Base-by-base conservation (phyloP, 495 filamentous ascomycete species). In the Aspergillus cristatus region DNA sequence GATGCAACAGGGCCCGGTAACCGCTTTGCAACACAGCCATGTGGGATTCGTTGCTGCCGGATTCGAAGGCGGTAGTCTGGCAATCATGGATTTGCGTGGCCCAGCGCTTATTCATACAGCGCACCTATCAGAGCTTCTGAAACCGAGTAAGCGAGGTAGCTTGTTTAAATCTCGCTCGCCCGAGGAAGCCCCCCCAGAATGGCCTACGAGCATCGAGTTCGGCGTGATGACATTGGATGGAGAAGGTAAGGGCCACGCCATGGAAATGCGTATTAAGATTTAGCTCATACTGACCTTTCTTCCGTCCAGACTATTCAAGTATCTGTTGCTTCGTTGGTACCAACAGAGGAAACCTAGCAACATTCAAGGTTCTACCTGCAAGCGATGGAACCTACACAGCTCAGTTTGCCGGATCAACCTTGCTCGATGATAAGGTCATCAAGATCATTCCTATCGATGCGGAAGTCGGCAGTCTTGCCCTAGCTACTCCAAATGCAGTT, bases 311-410 rank as follows among this genome's bases (percentile, higher is more conserved):
- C 43, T 98, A 94, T 51, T 95, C 90, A 6, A 94, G 85, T 47
- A 94, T 98, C 38, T 78, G 81, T 32, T 82, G 89, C 46, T 94
- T 96, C 50, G 82, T 91, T 3, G 91, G 93, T 7, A 97, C 90
- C 0, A 88, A 81, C 48, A 49, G 77, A 25, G 91, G 91, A 14
- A 81, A 81, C 40, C 62, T 96, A 18, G 77, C 77, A 14, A 96
- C 91, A 0, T 89, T 97, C 63, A 94, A 91, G 61, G 66, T 98
- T 13, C 63, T 97, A 6, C 91, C 91, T 2, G 67, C 76, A 6
- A 58, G 68, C 2, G 68, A 71, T 46, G 79, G 84, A 4, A 63
- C 71, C 12, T 97, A 93, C 55, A 68, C 71, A n/a, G 88, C 78
- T 18, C 68, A 78, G 20, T 73, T 82, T 45, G 82, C 68, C 6